Evolutionary conservation across 2,329 filamentous ascomycete species (phyloP).

Genomic region (Coniella vitis): DNA sequence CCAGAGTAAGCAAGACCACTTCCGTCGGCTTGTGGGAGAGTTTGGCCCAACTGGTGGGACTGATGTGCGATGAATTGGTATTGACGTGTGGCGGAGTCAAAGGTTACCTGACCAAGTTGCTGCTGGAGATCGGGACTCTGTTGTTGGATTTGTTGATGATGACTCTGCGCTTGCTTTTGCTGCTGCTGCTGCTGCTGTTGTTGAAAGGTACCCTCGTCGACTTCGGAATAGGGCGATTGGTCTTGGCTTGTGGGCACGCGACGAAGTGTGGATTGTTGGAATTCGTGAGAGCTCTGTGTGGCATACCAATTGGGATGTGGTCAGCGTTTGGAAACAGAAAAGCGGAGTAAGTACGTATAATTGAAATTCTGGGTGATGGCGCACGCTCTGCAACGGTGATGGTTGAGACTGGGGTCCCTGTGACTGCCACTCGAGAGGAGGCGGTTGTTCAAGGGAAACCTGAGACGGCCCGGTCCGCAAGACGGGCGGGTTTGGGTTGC

Average conservation of each 20-base stretch:
- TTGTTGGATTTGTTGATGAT: slow-evolving; percentile 32
- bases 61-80: slow-evolving; percentile 21
- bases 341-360: no score
- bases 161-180: no score
- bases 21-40: slow-evolving; percentile 25
- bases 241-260: slow-evolving; percentile 37
- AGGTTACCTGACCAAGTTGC: slow-evolving; percentile 30
- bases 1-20: slow-evolving; percentile 30
- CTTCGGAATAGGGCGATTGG: slow-evolving; percentile 35
- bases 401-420: slow-evolving; percentile 28
- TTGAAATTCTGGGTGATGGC: slow-evolving; percentile 14
- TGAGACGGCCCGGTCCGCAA: slow-evolving; percentile 36
- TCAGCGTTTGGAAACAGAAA: not conserved
- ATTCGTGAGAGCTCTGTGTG: slow-evolving; percentile 36
- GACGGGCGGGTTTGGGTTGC: slow-evolving; percentile 36
- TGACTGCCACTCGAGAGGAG: slow-evolving; percentile 27
- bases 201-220: slow-evolving; percentile 35
- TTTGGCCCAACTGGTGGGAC: slow-evolving; percentile 23
- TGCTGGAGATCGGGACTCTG: slow-evolving; percentile 31
- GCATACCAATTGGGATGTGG: slow-evolving; percentile 6
- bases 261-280: slow-evolving; percentile 37
- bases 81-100: slow-evolving; percentile 29
- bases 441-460: slow-evolving; percentile 29
- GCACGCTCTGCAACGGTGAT: slow-evolving; percentile 39
- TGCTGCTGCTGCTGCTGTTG: slow-evolving; percentile 35